Percentiles rank a stretch among this genome's conserved stretches.
These are phyloP conservation scores for Amanita thiersii DNA, from an alignment of 768 basidiomycete genomes.

Conservation along the genomic window DNA sequence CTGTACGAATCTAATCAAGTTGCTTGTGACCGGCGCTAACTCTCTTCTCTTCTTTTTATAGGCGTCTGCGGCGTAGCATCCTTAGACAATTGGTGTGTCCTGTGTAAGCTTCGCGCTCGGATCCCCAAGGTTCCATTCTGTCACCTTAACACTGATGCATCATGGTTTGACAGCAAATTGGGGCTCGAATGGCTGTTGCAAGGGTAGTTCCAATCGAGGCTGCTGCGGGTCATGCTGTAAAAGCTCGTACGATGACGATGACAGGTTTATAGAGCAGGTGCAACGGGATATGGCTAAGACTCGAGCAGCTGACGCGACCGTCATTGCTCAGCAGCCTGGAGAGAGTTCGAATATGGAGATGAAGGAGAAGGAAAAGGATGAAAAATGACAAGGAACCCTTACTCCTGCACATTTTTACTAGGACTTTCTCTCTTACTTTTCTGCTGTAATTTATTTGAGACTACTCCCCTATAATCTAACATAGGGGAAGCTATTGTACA, in stretches of 20 bases:
- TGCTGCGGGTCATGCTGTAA: constrained; percentile 39
- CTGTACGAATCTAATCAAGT: constrained; percentile 14
- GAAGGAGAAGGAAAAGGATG: background rate
- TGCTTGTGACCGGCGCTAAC: no score
- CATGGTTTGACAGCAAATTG: background rate
- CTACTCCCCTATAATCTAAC: no score
- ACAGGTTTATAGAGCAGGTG: constrained; percentile 31
- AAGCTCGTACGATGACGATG: constrained; percentile 33
- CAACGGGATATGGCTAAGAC: constrained; percentile 30
- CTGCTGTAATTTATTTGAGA: no score
- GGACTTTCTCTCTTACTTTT: no score
- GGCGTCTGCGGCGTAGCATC: constrained; percentile 13
- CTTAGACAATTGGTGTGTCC: constrained; percentile 19
- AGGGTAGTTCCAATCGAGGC: constrained; percentile 18
- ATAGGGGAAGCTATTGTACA: no score
- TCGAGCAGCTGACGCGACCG: constrained; percentile 19
- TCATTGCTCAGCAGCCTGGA: constrained; percentile 16
- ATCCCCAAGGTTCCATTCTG: no score
- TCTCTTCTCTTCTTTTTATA: background rate
- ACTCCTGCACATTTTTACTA: no score
- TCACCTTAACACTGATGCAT: background rate
- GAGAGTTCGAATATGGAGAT: constrained; percentile 17
- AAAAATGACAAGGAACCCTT: no score
- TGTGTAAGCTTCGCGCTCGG: constrained; percentile 10
- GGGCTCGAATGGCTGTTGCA: constrained; percentile 18